Conservation (phyloP, 495 filamentous ascomycete species). For the Cladorrhinum samala region DNA sequence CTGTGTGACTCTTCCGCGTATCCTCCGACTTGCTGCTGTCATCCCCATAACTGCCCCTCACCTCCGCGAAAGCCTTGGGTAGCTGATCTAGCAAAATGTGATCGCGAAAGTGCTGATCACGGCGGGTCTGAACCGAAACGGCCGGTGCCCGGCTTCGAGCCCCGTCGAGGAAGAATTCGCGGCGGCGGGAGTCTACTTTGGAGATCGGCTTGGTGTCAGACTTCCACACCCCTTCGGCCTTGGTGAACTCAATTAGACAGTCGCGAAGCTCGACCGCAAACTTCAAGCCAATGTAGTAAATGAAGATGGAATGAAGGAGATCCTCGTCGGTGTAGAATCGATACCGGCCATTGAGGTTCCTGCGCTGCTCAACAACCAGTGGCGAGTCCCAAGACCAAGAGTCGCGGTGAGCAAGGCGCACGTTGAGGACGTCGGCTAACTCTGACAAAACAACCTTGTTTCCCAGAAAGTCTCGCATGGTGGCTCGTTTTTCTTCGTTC, state of each 20-base stretch:
- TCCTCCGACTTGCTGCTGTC: constrained; percentile 8
- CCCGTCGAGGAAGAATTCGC: constrained; percentile 22
- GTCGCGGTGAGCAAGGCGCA: constrained; percentile 52
- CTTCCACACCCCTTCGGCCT: constrained; percentile 38
- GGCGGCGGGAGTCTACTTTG: constrained; percentile 17
- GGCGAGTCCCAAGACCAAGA: constrained; percentile 52
- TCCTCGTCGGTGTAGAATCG: constrained; percentile 66
- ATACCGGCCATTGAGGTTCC: constrained; percentile 62
- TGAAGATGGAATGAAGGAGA: constrained; percentile 55
- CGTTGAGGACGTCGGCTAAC: constrained; percentile 64
- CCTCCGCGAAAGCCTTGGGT: constrained; percentile 36
- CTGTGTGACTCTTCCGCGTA: constrained; percentile 11
- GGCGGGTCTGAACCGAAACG: background rate
- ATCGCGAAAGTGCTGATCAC: constrained; percentile 16
- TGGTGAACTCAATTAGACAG: constrained; percentile 39
- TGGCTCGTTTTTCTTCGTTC: constrained; percentile 52
- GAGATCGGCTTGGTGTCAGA: constrained; percentile 15
- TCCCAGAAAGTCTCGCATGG: constrained; percentile 52
- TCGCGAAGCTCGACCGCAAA: constrained; percentile 15
- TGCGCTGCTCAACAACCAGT: constrained; percentile 32
- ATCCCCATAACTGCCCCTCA: constrained; percentile 18
- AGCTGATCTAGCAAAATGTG: constrained; percentile 41
- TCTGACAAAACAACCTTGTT: constrained; percentile 53
- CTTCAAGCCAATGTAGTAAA: constrained; percentile 54
- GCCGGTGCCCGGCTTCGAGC: too few relatives aligned